Percentiles rank a stretch among this genome's conserved stretches.
Evolutionary conservation across 2,329 filamentous ascomycete species (phyloP).

Genomic region (Fusarium palustre): DNA sequence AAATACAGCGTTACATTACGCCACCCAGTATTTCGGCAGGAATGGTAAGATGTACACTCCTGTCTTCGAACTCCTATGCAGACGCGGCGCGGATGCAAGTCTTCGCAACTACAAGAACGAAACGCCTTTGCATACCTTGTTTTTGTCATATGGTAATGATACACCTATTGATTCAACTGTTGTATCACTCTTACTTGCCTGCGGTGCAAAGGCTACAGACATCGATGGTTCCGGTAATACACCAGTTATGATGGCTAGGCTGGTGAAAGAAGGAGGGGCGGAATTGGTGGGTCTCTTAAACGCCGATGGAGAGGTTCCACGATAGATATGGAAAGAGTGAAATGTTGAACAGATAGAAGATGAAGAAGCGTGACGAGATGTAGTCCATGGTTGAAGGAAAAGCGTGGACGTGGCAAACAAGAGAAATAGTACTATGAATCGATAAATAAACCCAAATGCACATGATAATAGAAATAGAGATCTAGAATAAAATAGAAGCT

Average conservation of each 20-base stretch:
- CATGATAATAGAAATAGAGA: no score
- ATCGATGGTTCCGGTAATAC: neutral
- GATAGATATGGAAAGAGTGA: neutral
- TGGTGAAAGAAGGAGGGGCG: neutral
- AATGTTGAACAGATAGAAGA: neutral
- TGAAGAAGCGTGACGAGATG: neutral
- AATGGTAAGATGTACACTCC: neutral
- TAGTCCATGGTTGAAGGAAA: no score
- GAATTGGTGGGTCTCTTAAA: neutral
- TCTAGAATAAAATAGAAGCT: no score
- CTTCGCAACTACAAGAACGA: neutral
- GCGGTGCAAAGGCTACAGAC: neutral
- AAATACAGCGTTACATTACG: neutral
- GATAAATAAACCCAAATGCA: no score
- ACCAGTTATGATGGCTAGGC: neutral
- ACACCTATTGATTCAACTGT: neutral
- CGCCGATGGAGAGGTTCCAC: neutral
- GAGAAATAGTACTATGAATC: no score
- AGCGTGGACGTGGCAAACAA: no score
- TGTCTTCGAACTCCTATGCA: neutral
- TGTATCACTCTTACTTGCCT: neutral
- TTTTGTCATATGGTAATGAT: fast-evolving
- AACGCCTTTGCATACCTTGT: neutral
- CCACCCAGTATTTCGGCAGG: neutral
- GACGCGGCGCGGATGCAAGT: neutral